These are phyloP conservation scores for Sporobolomyces pararoseus DNA, from an alignment of 768 basidiomycete species.

Conservation along the genomic window DNA sequence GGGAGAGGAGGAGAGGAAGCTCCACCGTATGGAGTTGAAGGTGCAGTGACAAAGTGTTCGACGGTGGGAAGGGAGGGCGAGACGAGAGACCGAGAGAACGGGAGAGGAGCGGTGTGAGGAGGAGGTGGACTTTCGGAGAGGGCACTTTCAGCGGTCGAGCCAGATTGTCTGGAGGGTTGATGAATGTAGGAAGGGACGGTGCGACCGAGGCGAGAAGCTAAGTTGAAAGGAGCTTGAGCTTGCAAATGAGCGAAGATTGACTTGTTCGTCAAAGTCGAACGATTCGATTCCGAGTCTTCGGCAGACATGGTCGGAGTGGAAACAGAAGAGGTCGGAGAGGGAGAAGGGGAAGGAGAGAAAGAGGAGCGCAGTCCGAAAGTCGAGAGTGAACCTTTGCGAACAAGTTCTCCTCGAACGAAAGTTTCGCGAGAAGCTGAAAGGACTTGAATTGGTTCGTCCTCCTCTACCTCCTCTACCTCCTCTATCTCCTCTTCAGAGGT, in stretches of 20 bases:
- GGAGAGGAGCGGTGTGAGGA: background rate
- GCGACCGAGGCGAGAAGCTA: no score
- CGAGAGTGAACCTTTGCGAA: background rate
- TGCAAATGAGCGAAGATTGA: background rate
- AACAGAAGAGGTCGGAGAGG: no score
- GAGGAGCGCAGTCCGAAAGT: background rate
- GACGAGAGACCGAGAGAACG: background rate
- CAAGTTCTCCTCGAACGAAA: background rate
- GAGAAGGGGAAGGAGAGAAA: background rate
- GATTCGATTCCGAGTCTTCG: no score
- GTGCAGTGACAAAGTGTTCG: background rate
- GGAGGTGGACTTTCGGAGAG: background rate
- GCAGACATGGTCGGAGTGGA: no score
- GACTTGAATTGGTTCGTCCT: background rate
- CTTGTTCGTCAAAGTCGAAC: background rate
- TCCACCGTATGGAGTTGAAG: background rate
- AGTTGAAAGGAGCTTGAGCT: background rate
- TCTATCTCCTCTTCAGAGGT: no score
- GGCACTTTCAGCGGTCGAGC: no score
- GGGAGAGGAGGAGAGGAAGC: background rate
- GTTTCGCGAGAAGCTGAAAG: slow-evolving; percentile 9
- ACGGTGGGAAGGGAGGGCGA: background rate
- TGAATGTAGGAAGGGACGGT: no score
- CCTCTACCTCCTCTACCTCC: background rate
- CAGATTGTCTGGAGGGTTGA: no score